These are phyloP conservation scores for Coniochaeta sp. DNA, from an alignment of 2,329 filamentous ascomycete genomes.

Conservation along the genomic window DNA sequence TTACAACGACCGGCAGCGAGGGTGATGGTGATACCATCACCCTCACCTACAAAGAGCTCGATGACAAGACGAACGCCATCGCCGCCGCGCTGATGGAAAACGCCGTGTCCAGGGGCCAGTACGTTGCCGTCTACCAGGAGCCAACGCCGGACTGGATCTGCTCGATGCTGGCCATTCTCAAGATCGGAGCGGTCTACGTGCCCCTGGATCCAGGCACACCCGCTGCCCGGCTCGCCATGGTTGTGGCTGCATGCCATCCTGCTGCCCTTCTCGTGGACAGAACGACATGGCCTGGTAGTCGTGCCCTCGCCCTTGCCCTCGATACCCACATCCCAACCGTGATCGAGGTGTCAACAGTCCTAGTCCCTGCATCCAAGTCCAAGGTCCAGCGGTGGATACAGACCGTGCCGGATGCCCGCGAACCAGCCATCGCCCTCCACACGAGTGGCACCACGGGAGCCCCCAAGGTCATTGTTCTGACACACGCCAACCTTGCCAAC, in stretches of 20 bases:
- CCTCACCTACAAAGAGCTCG: not conserved
- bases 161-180: conserved; percentile 25
- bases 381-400: no score
- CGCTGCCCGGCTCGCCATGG: conserved; percentile 16
- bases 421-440: conserved; percentile 51
- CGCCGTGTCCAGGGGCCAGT: not conserved
- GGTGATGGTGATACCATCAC: not conserved
- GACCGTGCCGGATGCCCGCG: not conserved
- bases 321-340: not conserved
- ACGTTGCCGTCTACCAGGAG: conserved; percentile 8
- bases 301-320: not conserved
- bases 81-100: not conserved
- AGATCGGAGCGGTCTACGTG: conserved; percentile 21
- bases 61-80: not conserved
- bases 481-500: conserved; percentile 9
- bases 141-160: conserved; percentile 20
- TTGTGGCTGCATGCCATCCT: conserved; percentile 21
- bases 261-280: conserved; percentile 17
- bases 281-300: no score
- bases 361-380: no score
- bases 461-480: conserved; percentile 58
- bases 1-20: no score
- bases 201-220: conserved; percentile 24
- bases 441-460: conserved; percentile 67
- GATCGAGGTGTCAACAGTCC: not conserved